Conservation (phyloP, 2,329 filamentous ascomycete genomes). For the Botrytis cinerea region DNA sequence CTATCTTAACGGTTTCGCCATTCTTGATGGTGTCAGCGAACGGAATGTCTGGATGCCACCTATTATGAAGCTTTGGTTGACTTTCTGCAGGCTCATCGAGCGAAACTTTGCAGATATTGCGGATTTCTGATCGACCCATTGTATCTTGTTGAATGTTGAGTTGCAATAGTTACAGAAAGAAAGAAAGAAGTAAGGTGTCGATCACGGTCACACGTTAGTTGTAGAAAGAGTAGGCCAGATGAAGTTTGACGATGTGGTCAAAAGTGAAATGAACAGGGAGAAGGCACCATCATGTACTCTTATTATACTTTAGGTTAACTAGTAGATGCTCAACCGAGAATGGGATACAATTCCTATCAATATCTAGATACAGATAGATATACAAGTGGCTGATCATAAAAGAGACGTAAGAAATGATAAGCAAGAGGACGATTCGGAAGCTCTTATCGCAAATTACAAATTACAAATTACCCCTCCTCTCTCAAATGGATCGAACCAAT, state of each 20-base stretch:
- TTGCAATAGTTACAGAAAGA: conserved; percentile 5
- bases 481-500: conserved; percentile 3
- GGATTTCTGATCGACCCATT: conserved; percentile 59
- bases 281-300: background rate
- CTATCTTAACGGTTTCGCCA: conserved; percentile 88
- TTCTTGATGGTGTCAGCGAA: conserved; percentile 72
- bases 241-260: background rate
- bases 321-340: background rate
- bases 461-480: conserved; percentile 7
- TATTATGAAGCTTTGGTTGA: conserved; percentile 74
- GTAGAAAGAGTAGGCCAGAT: background rate
- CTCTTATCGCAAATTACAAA: conserved; percentile 16
- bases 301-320: background rate
- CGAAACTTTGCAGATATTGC: conserved; percentile 72
- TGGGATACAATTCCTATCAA: background rate
- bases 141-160: background rate
- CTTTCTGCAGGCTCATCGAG: conserved; percentile 70
- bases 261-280: conserved; percentile 5
- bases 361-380: background rate
- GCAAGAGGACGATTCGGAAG: background rate
- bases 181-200: background rate
- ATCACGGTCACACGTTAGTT: background rate
- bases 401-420: conserved; percentile 15
- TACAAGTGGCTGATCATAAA: background rate
- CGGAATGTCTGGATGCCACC: conserved; percentile 92